Evolutionary conservation across 345 rosid species (phyloP).

Genomic region (Odontarrhena argentea): DNA sequence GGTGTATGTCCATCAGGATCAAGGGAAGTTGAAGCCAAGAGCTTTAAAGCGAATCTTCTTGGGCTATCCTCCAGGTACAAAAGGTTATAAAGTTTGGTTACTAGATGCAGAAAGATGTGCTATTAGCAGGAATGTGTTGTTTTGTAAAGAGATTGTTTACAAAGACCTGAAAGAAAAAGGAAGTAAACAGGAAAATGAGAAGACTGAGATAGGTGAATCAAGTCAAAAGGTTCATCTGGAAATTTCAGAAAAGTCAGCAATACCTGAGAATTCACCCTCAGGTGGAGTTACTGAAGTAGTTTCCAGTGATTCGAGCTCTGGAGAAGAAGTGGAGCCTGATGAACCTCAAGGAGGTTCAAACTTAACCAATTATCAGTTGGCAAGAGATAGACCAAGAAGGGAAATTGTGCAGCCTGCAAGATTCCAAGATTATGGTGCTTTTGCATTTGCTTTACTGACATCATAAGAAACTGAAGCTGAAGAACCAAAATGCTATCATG

Average conservation of each 20-base stretch:
- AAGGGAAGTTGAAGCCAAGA: not conserved
- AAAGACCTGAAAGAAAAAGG: not conserved
- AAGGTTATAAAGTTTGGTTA: not conserved
- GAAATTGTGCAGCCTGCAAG: not conserved
- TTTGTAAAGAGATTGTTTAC: too few relatives aligned
- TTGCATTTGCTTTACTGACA: not conserved
- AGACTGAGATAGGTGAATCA: too few relatives aligned
- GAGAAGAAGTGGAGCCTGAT: not conserved
- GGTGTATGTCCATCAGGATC: not conserved
- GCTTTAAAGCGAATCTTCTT: not conserved
- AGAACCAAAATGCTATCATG: not conserved
- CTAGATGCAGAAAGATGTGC: not conserved
- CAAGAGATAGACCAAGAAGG: not conserved
- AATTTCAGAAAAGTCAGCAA: too few relatives aligned
- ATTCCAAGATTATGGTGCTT: not conserved
- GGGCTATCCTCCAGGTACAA: not conserved
- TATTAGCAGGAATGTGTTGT: not conserved
- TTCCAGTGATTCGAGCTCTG: not conserved
- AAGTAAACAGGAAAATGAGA: not conserved
- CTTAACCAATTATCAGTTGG: not conserved
- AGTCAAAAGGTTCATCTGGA: too few relatives aligned
- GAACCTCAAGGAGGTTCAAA: too few relatives aligned
- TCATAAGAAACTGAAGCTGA: not conserved
- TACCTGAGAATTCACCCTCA: not conserved
- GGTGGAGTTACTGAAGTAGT: not conserved